Conservation (phyloP, 805 yeast genomes). For the Starmerella potacharoeniae region DNA sequence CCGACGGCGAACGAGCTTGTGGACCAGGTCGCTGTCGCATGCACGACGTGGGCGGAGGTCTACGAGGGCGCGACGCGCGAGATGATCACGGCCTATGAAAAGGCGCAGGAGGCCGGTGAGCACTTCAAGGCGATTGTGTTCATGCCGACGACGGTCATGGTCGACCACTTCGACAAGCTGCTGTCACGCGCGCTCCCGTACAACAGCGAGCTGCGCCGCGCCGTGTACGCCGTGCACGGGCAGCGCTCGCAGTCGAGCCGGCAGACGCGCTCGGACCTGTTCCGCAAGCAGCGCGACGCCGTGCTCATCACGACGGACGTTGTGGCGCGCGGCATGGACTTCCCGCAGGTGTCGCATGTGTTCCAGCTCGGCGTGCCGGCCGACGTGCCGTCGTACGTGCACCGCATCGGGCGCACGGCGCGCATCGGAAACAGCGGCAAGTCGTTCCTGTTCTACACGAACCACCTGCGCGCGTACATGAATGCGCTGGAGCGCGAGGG, state of each 20-base stretch:
- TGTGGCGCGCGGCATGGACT: conserved; percentile 94
- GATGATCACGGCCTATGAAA: conserved; percentile 30
- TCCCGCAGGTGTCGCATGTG: conserved; percentile 77
- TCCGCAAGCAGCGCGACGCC: conserved; percentile 40
- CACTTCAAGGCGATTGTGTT: conserved; percentile 70
- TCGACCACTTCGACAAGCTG: conserved; percentile 43
- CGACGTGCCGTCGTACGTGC: conserved; percentile 70
- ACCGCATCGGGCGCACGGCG: conserved; percentile 93
- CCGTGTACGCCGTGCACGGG: conserved; percentile 46
- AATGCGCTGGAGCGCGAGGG: conserved; percentile 33
- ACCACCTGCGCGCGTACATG: conserved; percentile 47
- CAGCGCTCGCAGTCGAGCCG: conserved; percentile 59
- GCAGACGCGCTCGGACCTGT: conserved; percentile 44
- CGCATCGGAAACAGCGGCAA: conserved; percentile 77
- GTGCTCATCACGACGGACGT: conserved; percentile 80
- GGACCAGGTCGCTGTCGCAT: conserved; percentile 49
- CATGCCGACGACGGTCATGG: conserved; percentile 63
- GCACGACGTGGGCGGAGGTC: conserved; percentile 46
- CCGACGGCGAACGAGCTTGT: conserved; percentile 73
- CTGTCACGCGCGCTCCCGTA: conserved; percentile 27
- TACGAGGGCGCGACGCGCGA: conserved; percentile 44
- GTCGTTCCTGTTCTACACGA: conserved; percentile 49
- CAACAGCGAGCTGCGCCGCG: conserved; percentile 2
- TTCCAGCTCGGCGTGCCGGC: conserved; percentile 70
- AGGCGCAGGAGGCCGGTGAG: conserved; percentile 21